Conservation (phyloP, 1,139 yeast genomes). For the Debaryomycetaceae sp. region DNA sequence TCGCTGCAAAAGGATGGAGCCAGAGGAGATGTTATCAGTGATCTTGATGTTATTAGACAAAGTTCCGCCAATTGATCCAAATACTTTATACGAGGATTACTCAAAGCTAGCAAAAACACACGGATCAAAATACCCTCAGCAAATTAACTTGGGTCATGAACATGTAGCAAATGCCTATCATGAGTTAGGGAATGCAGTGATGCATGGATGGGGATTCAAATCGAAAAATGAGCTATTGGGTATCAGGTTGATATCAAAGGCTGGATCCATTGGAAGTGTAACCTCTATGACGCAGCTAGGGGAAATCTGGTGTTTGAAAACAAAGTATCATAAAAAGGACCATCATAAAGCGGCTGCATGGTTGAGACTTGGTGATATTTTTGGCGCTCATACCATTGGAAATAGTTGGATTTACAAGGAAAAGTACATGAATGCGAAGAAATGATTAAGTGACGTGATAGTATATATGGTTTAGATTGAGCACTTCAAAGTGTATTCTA, state of each 20-base stretch:
- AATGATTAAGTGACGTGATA: not conserved
- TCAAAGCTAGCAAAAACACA: conserved; percentile 23
- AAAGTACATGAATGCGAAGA: conserved; percentile 44
- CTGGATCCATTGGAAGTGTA: conserved; percentile 66
- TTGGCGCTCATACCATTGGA: conserved; percentile 65
- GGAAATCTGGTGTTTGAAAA: conserved; percentile 59
- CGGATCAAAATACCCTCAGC: conserved; percentile 23
- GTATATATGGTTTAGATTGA: not conserved
- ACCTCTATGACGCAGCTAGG: conserved; percentile 75
- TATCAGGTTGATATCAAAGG: conserved; percentile 56
- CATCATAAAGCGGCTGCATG: conserved; percentile 64
- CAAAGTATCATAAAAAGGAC: conserved; percentile 57
- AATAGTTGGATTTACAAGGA: conserved; percentile 78
- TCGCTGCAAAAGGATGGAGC: conserved; percentile 24
- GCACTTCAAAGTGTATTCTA: conserved; percentile 19
- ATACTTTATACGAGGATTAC: conserved; percentile 22
- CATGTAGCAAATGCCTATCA: conserved; percentile 31
- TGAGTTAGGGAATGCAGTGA: conserved; percentile 61
- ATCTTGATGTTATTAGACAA: conserved; percentile 21
- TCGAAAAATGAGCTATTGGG: conserved; percentile 57
- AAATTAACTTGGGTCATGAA: conserved; percentile 27
- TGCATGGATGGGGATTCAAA: conserved; percentile 59
- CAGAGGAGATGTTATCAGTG: conserved; percentile 29
- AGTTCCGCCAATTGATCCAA: conserved; percentile 28
- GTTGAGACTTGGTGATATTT: conserved; percentile 62